Conservation (phyloP, 2,329 filamentous ascomycete species). For the Lasiodiplodia gonubiensis region DNA sequence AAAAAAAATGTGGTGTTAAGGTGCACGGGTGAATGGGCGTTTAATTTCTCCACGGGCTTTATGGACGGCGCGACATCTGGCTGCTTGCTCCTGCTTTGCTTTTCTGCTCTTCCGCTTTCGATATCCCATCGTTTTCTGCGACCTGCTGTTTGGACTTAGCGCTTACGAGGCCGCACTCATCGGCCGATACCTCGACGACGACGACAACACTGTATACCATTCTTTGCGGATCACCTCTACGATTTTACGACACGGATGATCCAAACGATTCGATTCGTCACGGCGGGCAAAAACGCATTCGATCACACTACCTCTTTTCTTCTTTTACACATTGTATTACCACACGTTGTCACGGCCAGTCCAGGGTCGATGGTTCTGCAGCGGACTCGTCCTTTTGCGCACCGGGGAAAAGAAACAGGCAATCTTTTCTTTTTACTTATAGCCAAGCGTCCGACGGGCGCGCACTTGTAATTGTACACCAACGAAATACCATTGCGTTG, state of each 20-base stretch:
- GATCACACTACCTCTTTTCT: conserved; percentile 25
- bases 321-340: conserved; percentile 27
- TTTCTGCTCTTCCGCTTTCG: conserved; percentile 26
- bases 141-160: conserved; percentile 27
- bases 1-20: conserved; percentile 21
- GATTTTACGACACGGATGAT: conserved; percentile 24
- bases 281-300: conserved; percentile 19
- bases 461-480: conserved; percentile 23
- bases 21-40: conserved; percentile 16
- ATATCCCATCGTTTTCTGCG: conserved; percentile 28
- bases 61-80: conserved; percentile 16
- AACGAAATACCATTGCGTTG: conserved; percentile 6
- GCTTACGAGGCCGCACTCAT: conserved; percentile 24
- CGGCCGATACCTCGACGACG: conserved; percentile 18
- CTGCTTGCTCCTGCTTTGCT: conserved; percentile 22
- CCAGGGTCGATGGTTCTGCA: conserved; percentile 15
- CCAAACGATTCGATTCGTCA: conserved; percentile 24
- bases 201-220: conserved; percentile 22
- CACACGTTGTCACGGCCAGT: conserved; percentile 27
- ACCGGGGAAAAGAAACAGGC: conserved; percentile 18
- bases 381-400: conserved; percentile 14
- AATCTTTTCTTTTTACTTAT: conserved; percentile 18
- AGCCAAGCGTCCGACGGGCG: conserved; percentile 13
- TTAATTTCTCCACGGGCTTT: conserved; percentile 22
- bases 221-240: conserved; percentile 25